Percentiles rank a stretch among this genome's conserved stretches.
Evolutionary conservation across 2,329 filamentous ascomycete species (phyloP).

Genomic region (Ceratocystiopsis brevicomis): DNA sequence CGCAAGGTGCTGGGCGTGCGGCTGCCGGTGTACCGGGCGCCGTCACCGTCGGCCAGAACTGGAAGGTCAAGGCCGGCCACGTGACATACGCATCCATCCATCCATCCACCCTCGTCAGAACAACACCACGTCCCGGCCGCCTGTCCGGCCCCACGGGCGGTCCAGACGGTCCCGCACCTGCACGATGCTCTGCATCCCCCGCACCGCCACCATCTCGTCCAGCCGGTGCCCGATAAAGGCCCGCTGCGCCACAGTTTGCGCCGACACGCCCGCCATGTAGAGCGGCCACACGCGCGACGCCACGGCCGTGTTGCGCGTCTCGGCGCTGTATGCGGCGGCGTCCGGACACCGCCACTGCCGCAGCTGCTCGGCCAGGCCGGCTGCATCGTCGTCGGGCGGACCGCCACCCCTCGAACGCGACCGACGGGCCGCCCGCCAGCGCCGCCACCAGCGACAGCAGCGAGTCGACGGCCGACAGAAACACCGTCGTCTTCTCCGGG

Average conservation of each 20-base stretch:
- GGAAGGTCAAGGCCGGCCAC: slow-evolving; percentile 1
- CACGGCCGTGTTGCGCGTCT: slow-evolving; percentile 1
- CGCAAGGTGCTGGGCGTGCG: slow-evolving; percentile 33
- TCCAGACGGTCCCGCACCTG: not conserved
- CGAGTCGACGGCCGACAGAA: slow-evolving; percentile 2
- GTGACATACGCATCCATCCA: too few species aligned
- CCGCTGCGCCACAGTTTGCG: not conserved
- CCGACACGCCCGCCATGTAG: slow-evolving; percentile 1
- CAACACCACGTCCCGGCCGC: too few species aligned
- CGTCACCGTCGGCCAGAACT: slow-evolving; percentile 11
- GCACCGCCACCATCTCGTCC: not conserved
- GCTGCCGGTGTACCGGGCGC: slow-evolving; percentile 49
- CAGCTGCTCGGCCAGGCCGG: not conserved
- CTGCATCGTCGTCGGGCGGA: too few species aligned
- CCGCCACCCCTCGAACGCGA: too few species aligned
- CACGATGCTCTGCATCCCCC: not conserved
- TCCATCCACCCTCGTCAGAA: too few species aligned
- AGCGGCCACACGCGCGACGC: slow-evolving; percentile 3
- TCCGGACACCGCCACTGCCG: slow-evolving; percentile 1
- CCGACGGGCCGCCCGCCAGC: too few species aligned
- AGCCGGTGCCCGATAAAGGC: not conserved
- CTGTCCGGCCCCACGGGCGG: not conserved
- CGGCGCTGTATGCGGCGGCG: not conserved
- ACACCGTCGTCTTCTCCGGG: not conserved
- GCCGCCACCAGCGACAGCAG: slow-evolving; percentile 3